A percentile compares a stretch with the other conserved stretches of the same genome.
Conservation (phyloP, 2,329 filamentous ascomycete species). For the Colletotrichum sidae region DNA sequence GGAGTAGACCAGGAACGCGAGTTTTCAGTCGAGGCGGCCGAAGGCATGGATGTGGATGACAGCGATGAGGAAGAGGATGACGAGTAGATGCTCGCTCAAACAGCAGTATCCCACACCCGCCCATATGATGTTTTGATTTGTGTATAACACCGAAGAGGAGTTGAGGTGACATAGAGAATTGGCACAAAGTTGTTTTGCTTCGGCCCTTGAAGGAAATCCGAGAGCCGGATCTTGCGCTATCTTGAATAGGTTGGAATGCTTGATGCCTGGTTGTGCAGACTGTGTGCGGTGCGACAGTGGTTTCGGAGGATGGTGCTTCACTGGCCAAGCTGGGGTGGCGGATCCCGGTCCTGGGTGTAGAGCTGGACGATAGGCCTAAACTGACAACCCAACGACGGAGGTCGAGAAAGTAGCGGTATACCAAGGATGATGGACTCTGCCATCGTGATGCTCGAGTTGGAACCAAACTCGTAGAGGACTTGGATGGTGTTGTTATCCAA, state of each 20-base stretch:
- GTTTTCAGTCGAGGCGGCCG: constrained; percentile 86
- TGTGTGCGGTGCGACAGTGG: constrained; percentile 43
- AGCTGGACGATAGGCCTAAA: not conserved
- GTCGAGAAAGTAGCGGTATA: too few species aligned
- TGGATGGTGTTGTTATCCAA: too few species aligned
- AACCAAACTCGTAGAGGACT: too few species aligned
- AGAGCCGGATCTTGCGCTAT: constrained; percentile 38
- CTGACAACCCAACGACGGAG: too few species aligned
- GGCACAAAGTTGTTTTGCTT: constrained; percentile 20
- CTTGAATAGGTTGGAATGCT: constrained; percentile 44
- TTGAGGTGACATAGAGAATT: constrained; percentile 34
- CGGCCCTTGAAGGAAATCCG: not conserved
- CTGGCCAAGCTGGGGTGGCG: constrained; percentile 23
- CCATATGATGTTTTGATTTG: constrained; percentile 4
- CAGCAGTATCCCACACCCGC: too few species aligned
- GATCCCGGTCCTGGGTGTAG: constrained; percentile 8
- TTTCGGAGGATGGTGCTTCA: constrained; percentile 40
- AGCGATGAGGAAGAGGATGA: constrained; percentile 84
- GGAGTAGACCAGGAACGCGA: constrained; percentile 96
- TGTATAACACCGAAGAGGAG: constrained; percentile 37
- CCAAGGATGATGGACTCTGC: not conserved
- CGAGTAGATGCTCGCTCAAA: constrained; percentile 41
- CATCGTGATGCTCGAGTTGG: too few species aligned
- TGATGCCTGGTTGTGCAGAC: constrained; percentile 47
- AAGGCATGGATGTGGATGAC: constrained; percentile 95